Evolutionary conservation across 1,139 yeast genomes (phyloP), one percentile per base, ranked within the genome.

Genomic region (Eremothecium gossypii): DNA sequence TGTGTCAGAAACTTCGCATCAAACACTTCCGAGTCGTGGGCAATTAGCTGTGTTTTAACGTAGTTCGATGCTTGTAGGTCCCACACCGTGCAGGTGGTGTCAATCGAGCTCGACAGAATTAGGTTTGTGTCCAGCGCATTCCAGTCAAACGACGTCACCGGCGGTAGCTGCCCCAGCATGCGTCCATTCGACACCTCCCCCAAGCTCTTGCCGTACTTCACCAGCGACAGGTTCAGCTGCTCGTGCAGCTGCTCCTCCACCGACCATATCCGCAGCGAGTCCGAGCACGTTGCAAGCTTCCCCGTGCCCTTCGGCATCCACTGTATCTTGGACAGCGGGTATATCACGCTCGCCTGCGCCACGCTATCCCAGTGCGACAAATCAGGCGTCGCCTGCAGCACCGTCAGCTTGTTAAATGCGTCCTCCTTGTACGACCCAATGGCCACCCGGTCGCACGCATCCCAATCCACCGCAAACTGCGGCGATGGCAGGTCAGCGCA

Each of bases 1-100:
- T 79, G 79, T 45, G 83, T 77, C 40, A 87, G 68, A 61, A 87
- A 91, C 51, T 84, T 76, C 17, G 89, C 97, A 61, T 91, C 98
- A 60, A 79, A 86, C 4, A 91, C 98, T 61, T 89, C 97, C 46
- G 83, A 79, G 60, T 91, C 98, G 63, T 91, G 98, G 0, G 98
- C 98, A 52, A 91, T 91, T 41, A 91, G 69, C 65, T 91, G 97
- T 1, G 98, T 89, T 57, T 83, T 83, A 14, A 95, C 95, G 26
- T 74, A 70, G n/a, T 84, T 85, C 41, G 71, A 73, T 17, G 41
- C 40, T 8, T 77, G 70, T 39, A 68, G 63, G 63, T 91, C 97
- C 97, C 98, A 91, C 3, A 87, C 80, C 0, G 97, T 89, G 64
- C 98, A 91, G 0, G 98, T 91, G 1, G 98, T 91, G 63, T 91